Conservation (phyloP, 768 basidiomycete species). For the Russula olivacea region DNA sequence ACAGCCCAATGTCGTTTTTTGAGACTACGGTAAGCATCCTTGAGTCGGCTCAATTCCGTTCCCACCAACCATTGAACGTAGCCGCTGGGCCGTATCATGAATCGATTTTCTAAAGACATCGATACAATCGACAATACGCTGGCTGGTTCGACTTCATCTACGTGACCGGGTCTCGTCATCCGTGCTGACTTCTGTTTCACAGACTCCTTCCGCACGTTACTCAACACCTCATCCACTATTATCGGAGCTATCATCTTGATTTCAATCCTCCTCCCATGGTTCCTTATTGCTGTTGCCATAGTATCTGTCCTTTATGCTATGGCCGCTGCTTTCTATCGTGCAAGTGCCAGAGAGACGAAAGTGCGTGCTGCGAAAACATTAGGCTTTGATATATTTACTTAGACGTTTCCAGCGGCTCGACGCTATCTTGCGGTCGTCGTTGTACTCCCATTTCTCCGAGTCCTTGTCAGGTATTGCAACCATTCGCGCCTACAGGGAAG, state of each 20-base stretch:
- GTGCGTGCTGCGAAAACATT: constrained; percentile 26
- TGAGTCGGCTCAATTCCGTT: constrained; percentile 9
- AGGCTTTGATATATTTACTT: not conserved
- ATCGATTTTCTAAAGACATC: constrained; percentile 83
- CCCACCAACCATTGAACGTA: constrained; percentile 29
- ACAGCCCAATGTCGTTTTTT: constrained; percentile 86
- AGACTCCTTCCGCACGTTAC: constrained; percentile 73
- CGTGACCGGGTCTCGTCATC: not conserved
- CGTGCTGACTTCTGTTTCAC: constrained; percentile 6
- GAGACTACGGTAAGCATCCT: constrained; percentile 60
- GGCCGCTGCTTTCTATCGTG: constrained; percentile 76
- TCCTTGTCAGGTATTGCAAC: constrained; percentile 81
- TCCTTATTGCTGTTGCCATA: constrained; percentile 65
- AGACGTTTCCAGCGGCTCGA: constrained; percentile 48
- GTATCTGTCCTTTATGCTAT: constrained; percentile 59
- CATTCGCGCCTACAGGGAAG: constrained; percentile 82
- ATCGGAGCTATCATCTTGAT: constrained; percentile 75
- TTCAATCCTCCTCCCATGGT: constrained; percentile 74
- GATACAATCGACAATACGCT: constrained; percentile 76
- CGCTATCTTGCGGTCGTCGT: constrained; percentile 72
- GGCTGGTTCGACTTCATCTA: constrained; percentile 37
- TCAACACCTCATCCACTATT: constrained; percentile 56
- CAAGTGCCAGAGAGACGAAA: constrained; percentile 84
- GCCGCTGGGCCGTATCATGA: constrained; percentile 85
- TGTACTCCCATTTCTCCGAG: constrained; percentile 95